Evolutionary conservation across 768 basidiomycete species (phyloP), one percentile per base, ranked within the genome.

Genomic region (Phlebiopsis gigantea): DNA sequence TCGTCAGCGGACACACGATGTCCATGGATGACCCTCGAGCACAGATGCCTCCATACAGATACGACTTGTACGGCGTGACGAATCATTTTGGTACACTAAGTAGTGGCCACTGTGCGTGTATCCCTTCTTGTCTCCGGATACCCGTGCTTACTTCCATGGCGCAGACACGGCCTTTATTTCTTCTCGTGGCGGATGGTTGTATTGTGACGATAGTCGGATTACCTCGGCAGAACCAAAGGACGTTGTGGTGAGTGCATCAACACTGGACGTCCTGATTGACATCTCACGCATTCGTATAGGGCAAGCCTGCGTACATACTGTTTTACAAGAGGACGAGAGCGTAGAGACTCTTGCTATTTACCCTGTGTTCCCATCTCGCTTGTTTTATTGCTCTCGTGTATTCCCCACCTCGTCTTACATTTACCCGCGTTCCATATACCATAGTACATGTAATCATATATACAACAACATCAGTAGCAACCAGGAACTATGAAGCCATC

Each of bases 41-140:
- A 17, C 91, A 94, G 70, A 66, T 84, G n/a, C 92, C 91, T 21
- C 93, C 93, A 1, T 98, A 92, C 69, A 81, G 76, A 62, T 99
- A 98, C 68, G 96, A 99, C 65, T 73, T 98, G 61, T 98, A 97
- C 66, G 95, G 79, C 9, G 94, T 98, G 42, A 96, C 92, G 57
- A 98, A 98, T 69, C 97, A 99, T 72, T 92, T 85, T 69, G 97
- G 97, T 1, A 96, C 85, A 67, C 73, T 99, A 54, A 93, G 87
- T 65, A 92, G 90, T 66, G 97, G 97, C 0, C 97, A 99, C 71
- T 99, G 97, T 97, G 64, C 72, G 93, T 78, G 19, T 17, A 21
- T 25, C 29, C 25, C 29, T 17, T 48, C 49, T 30, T 28, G 24
- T 41, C 22, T 25, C 51, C 22, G 46, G 3, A 29, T 28, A 24